Base-by-base conservation (phyloP, 306 rosid genomes). In the Alnus glutinosa region DNA sequence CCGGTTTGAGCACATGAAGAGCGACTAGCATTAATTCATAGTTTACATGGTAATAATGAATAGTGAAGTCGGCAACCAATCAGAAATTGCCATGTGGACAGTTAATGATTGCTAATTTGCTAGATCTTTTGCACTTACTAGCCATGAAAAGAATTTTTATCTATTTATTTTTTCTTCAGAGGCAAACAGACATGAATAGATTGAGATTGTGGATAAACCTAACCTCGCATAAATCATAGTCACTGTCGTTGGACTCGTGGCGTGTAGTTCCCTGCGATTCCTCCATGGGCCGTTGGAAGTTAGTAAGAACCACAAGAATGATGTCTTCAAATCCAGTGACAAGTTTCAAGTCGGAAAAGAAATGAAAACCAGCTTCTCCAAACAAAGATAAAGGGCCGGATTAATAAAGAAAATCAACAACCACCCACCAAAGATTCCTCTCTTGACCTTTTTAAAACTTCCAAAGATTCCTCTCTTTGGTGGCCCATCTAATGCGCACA, bases 281-380 rank as follows among this genome's bases (percentile, higher is more conserved):
- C 48, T 9, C 1, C 44, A 16, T 18, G 34, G 72, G 70, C 46
- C 70, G 10, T 34, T 2, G 70, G 70, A 37, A 37, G 70, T 64
- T 15, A 15, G 12, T 64, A 4, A 23, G 47, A 13, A 68, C 28
- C 52, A 18, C 30, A 42, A 68, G 51, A 68, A 66, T 39, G 14
- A 16, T 9, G 28, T 4, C 72, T 68, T 39, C 71, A 66, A 66
- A 32, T 63, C 37, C 28, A 66, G 16, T 39, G 50, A 66, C 5
- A 66, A 36, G 71, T 16, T 66, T 66, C 71, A 36, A 66, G 36
- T 66, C 49, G 23, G 16, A 42, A 8, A 67, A 42, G 72, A 68
- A 42, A 42, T 10, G 50, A 18, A 39, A 68, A n/a, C 12, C 19
- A 63, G 5, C 42, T 32, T 23, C 28, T 23, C 28, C 28, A 3